A percentile compares a stretch with the other conserved stretches of the same genome.
phyloP scores from a whole-genome alignment of 768 basidiomycete species.

The Panaeolus cyanescens region DNA sequence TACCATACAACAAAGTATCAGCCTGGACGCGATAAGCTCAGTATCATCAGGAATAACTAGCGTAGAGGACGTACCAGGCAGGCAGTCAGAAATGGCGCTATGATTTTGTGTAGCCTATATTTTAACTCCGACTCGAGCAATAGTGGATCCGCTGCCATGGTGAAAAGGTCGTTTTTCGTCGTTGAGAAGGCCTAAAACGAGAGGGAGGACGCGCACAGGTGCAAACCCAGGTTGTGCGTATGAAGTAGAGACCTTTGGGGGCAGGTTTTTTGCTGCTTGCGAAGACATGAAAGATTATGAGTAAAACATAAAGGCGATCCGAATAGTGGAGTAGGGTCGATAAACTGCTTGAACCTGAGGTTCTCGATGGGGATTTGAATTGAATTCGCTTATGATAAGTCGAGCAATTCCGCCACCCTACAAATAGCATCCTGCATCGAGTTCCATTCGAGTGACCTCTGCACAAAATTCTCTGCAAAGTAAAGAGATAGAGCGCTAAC shows the following conservation, averaged over 20 bases:
- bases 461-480: too few relatives aligned
- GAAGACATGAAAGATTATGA: neutral
- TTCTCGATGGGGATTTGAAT: neutral
- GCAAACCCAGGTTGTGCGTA: neutral
- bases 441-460: too few relatives aligned
- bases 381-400: neutral
- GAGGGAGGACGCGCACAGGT: neutral
- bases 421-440: neutral
- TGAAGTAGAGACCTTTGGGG: neutral
- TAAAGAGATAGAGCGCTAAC: too few relatives aligned
- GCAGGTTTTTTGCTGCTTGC: neutral
- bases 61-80: slow-evolving; percentile 12
- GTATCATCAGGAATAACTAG: neutral
- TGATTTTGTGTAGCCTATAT: neutral
- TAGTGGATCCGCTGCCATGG: neutral
- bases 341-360: neutral
- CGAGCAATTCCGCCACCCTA: neutral
- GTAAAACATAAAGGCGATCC: neutral
- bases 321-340: neutral
- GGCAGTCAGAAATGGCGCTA: neutral
- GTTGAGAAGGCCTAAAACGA: neutral
- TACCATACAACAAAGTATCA: slow-evolving; percentile 31
- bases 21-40: slow-evolving; percentile 13
- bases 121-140: neutral
- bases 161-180: neutral